Evolutionary conservation across 805 yeast species (phyloP), one percentile per base, ranked within the genome.

Genomic region (Candida khao-thaluensis): DNA sequence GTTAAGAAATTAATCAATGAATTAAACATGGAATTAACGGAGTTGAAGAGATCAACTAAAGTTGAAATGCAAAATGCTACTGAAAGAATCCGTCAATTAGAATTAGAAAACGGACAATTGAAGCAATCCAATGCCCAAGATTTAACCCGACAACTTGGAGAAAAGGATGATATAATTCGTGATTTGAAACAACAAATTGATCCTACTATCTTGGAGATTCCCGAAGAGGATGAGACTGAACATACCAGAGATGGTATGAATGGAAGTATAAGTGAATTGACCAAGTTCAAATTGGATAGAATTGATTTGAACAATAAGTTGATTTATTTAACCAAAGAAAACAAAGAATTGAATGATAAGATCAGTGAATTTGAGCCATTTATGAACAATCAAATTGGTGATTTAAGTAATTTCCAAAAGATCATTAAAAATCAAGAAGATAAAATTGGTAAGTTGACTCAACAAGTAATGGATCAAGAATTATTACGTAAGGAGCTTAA

Each of bases 51-150:
- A 3, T 45, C 63, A 2, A 53, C 72, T 17, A 70, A 68, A 41
- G 58, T 59, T 4, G 81, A 79, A 46, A 81, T 83, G 45, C 68
- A 64, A 35, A 62, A 67, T 35, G 90, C 89, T 0, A 74, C 79
- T 47, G 69, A 69, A 14, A 73, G 72, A 41, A 79, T 83, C 16
- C 58, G 57, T 16, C 50, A 52, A 15, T 61, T 84, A 24, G 85
- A 81, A 42, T 4, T 26, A 1, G 48, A 53, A 41, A 37, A 53
- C 47, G 30, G 28, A 35, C 6, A 42, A 42, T 37, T 42, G 39
- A 35, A 39, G 30, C 35, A 21, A 10, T 2, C 38, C n/a, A 45
- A 45, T n/a, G 21, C 31, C 17, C 35, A 22, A 10, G 44, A 46
- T 7, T 50, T 50, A 26, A 45, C 50, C 25, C 41, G 42, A 32